phyloP scores from a whole-genome alignment of 1,284 basidiomycete species.

The Inonotus hispidus region DNA sequence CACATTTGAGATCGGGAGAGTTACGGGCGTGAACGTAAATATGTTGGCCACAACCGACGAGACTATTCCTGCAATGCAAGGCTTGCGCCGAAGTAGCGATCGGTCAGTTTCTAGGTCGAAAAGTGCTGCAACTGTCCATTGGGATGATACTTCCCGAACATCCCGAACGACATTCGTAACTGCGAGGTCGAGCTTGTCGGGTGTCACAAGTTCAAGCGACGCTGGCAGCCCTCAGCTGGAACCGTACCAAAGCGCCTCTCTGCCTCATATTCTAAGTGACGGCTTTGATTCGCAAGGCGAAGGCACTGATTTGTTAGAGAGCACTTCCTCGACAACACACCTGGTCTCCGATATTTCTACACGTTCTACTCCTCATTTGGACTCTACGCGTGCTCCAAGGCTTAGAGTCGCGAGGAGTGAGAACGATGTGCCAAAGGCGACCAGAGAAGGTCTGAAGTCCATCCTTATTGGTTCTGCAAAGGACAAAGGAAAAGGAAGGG shows the following conservation, averaged over 20 bases:
- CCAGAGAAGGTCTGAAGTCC: slow-evolving; percentile 10
- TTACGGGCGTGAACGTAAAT: slow-evolving; percentile 47
- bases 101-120: background rate
- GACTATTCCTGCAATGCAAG: background rate
- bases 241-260: slow-evolving; percentile 1
- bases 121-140: slow-evolving; percentile 11
- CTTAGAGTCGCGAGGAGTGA: slow-evolving; percentile 20
- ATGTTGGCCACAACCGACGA: slow-evolving; percentile 28
- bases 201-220: background rate
- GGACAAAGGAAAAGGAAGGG: slow-evolving; percentile 31
- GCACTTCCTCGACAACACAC: slow-evolving; percentile 22
- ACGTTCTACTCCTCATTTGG: background rate
- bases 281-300: slow-evolving; percentile 2
- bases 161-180: background rate
- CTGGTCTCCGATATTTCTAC: slow-evolving; percentile 11
- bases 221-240: background rate
- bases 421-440: slow-evolving; percentile 10
- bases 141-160: background rate
- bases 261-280: background rate
- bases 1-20: slow-evolving; percentile 69
- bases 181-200: background rate
- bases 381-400: background rate
- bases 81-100: background rate
- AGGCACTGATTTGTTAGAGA: background rate
- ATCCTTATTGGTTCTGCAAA: slow-evolving; percentile 5